Percentiles rank a stretch among this genome's conserved stretches.
Conservation (phyloP, 2,329 filamentous ascomycete genomes). For the Pezizomycotina sp. region DNA sequence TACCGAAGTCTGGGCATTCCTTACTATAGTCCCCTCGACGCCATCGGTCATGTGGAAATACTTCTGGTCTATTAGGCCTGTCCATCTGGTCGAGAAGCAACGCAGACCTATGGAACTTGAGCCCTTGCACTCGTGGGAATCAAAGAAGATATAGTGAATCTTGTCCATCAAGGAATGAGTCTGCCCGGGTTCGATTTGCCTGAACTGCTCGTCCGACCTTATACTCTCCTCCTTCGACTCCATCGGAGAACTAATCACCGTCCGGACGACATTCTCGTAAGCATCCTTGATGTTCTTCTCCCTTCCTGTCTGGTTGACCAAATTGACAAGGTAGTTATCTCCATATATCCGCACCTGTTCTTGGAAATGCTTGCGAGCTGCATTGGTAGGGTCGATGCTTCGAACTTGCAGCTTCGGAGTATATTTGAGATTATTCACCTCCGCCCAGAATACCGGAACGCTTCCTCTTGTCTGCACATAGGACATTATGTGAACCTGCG, state of each 20-base stretch:
- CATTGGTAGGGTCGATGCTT: constrained; percentile 61
- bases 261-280: constrained; percentile 77
- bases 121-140: constrained; percentile 94
- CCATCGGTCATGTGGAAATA: constrained; percentile 89
- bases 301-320: constrained; percentile 90
- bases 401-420: constrained; percentile 79
- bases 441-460: constrained; percentile 89
- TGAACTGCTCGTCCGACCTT: constrained; percentile 62
- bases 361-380: constrained; percentile 73
- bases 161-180: constrained; percentile 55
- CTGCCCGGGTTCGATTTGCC: constrained; percentile 49
- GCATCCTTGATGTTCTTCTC: constrained; percentile 80
- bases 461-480: constrained; percentile 95
- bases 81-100: constrained; percentile 82
- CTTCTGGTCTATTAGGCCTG: constrained; percentile 71
- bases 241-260: constrained; percentile 50
- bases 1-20: constrained; percentile 68
- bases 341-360: constrained; percentile 90
- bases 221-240: constrained; percentile 50
- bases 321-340: constrained; percentile 91
- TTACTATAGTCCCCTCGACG: constrained; percentile 52
- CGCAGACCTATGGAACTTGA: too few species aligned
- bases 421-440: constrained; percentile 85
- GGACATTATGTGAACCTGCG: constrained; percentile 75
- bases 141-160: constrained; percentile 93